Evolutionary conservation across 352 stramenopile genomes (phyloP), one percentile per base, ranked within the genome.

Genomic region (Phytopythium ostracodes): DNA sequence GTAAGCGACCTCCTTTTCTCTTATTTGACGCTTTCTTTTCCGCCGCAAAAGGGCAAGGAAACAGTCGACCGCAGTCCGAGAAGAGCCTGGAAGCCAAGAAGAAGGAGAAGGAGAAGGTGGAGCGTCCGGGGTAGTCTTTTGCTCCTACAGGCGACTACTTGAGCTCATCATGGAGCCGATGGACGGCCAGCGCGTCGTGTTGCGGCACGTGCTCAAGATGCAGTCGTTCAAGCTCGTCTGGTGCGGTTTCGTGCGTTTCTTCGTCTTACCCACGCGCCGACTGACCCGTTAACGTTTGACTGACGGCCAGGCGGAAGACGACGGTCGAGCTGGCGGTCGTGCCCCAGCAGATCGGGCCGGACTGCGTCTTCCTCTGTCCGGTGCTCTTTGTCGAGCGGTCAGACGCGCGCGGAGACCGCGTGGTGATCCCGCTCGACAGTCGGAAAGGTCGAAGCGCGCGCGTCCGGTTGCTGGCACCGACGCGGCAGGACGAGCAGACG

Each of bases 171-270:
- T 18, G 47, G 47, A 33, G 47, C 4, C 51, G 14, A 6, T 29
- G 2, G 24, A 12, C 2, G 36, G n/a, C 5, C 33, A 10, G n/a
- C 53, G 53, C 22, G 24, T 59, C 24, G 33, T 59, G 12, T 22
- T 59, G 1, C 53, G 53, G 9, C 53, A 59, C 11, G 53, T 59
- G 53, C 53, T 59, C 53, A 59, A 59, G 36, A 6, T 40, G 36
- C 35, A 49, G 35, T 18, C 33, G 11, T 59, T 50, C 12, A 47
- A 15, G 15, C 53, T 59, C 53, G 14, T 59, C 36, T 59, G 36
- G 53, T 59, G 18, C 5, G 53, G 49, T 18, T 43, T n/a, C 43
- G 22, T 9, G 9, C 33, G 33, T 20, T 47, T 12, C 17, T 14
- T 6, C 20, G 18, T 25, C 18, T 47, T 8, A 7, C 42, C 11